Evolutionary conservation across 2,329 filamentous ascomycete species (phyloP).

Genomic region (Talaromyces islandicus): DNA sequence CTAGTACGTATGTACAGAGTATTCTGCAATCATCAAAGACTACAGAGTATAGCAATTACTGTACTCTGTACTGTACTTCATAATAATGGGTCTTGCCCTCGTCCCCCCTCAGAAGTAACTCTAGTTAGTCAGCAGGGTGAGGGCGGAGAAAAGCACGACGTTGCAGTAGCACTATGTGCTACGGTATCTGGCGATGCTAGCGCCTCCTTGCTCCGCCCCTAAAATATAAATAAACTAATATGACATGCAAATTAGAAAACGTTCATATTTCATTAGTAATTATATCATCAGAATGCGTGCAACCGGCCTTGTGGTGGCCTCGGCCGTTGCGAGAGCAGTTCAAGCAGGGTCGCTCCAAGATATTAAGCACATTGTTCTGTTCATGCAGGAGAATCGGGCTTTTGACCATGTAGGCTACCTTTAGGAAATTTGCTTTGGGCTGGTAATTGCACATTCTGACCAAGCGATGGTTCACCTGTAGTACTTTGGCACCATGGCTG

Average conservation of each 20-base stretch:
- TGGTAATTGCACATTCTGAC: not conserved
- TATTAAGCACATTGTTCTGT: constrained; percentile 52
- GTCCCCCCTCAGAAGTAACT: no score
- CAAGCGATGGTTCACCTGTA: constrained; percentile 15
- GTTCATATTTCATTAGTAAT: not conserved
- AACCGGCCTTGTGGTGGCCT: not conserved
- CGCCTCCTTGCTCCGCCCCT: not conserved
- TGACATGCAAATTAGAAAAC: not conserved
- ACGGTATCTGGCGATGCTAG: constrained; percentile 40
- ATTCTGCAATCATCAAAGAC: not conserved
- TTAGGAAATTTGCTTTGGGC: not conserved
- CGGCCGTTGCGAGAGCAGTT: constrained; percentile 6
- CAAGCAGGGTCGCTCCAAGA: constrained; percentile 40
- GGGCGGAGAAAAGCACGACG: constrained; percentile 7
- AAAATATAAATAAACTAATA: not conserved
- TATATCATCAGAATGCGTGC: not conserved
- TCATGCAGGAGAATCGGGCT: constrained; percentile 49
- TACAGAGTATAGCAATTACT: no score
- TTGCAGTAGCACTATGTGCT: constrained; percentile 42
- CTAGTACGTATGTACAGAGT: no score
- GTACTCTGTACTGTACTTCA: constrained; percentile 23
- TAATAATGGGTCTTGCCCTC: constrained; percentile 52
- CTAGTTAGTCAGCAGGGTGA: not conserved
- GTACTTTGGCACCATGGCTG: constrained; percentile 52
- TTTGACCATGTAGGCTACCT: constrained; percentile 27